Evolutionary conservation across 257 asterid species (phyloP), one percentile per base, ranked within the genome.

Genomic region (Ocimum tenuiflorum): DNA sequence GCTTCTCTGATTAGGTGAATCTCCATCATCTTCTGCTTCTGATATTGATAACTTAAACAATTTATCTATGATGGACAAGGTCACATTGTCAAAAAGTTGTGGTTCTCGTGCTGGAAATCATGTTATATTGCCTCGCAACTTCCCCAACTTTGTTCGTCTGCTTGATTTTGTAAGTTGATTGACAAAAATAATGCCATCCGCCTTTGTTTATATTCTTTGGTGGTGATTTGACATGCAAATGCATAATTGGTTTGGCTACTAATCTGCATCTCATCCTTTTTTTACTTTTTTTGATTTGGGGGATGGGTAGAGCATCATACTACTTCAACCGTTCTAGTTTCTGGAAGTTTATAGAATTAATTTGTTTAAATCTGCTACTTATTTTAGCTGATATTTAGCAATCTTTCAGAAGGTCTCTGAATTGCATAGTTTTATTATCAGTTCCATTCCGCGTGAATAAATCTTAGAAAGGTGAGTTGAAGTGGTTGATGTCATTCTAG

Each of bases 21-120:
- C 97, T 74, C 97, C 97, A 35, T 89, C 94, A 66, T 92, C 96
- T 60, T 92, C 97, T 69, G 97, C 91, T 70, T 92, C 97, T 60
- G 97, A 85, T 64, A 77, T 89, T 78, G 99, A 89, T 72, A 89
- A 87, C 86, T 84, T 86, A 31, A 85, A 89, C 79, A 78, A 84
- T 76, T 86, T 78, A 72, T 84, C 83, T 57, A 72, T 77, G n/a
- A n/a, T n/a, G n/a, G n/a, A n/a, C n/a, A n/a, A n/a, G 69, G 69
- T 84, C 58, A 68, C 82, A 60, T n/a, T n/a, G n/a, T 71, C 86
- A 41, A 87, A 83, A 81, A 82, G 81, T 78, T 73, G 73, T 73
- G 90, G 77, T 73, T 61, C 88, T 74, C 86, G 60, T 24, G 54
- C 81, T 64, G 88, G 85, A 47, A 84, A 67, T 78, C 91, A 83